These are phyloP conservation scores for Shiraia bambusicola DNA, from an alignment of 2,329 filamentous ascomycete genomes.

Conservation along the genomic window DNA sequence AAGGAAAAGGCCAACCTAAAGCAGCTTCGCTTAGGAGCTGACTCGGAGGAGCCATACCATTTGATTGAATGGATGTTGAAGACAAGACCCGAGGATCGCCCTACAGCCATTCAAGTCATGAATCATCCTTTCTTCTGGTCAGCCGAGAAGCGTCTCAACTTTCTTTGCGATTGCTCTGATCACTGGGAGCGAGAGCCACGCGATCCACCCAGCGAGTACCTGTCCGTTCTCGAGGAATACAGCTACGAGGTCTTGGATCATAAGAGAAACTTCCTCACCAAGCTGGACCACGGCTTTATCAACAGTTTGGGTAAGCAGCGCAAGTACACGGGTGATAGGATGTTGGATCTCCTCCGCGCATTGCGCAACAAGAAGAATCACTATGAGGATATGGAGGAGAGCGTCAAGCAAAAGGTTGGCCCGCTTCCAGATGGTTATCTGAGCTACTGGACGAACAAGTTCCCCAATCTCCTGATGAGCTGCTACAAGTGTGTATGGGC, in stretches of 20 bases:
- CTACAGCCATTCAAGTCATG: constrained; percentile 76
- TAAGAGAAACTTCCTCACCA: constrained; percentile 74
- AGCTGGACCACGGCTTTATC: constrained; percentile 77
- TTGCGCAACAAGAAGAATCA: constrained; percentile 96
- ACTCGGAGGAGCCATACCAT: constrained; percentile 82
- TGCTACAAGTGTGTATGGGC: constrained; percentile 76
- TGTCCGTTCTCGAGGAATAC: constrained; percentile 60
- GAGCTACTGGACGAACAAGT: constrained; percentile 76
- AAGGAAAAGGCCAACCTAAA: constrained; percentile 77
- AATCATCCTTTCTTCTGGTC: constrained; percentile 97
- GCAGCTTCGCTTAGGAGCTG: constrained; percentile 76
- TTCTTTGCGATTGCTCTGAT: constrained; percentile 95
- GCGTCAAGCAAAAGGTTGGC: constrained; percentile 72
- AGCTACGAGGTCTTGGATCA: constrained; percentile 52
- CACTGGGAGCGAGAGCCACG: constrained; percentile 92
- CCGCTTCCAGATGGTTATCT: constrained; percentile 78
- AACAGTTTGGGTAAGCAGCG: constrained; percentile 90
- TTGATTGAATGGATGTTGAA: constrained; percentile 80
- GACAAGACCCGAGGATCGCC: constrained; percentile 65
- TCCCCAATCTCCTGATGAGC: constrained; percentile 74
- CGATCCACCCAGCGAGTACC: constrained; percentile 71
- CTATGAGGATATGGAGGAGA: constrained; percentile 91
- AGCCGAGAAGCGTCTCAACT: constrained; percentile 81
- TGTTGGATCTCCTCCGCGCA: constrained; percentile 85
- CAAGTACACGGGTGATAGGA: constrained; percentile 82